Conservation (phyloP, 2,329 filamentous ascomycete genomes). For the Claviceps cyperi region DNA sequence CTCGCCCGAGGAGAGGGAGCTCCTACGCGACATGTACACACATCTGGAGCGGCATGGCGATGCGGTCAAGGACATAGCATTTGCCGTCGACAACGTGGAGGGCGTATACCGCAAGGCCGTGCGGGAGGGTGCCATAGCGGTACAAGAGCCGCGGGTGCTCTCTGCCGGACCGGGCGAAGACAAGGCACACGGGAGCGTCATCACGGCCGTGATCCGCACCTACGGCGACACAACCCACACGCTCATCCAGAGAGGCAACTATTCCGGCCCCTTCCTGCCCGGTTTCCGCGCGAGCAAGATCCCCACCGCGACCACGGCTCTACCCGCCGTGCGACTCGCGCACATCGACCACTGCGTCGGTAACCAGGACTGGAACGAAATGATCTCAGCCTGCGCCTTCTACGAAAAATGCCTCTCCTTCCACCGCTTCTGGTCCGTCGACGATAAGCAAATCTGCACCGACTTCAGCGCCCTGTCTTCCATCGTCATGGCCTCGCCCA, state of each 20-base stretch:
- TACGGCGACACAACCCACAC: conserved; percentile 96
- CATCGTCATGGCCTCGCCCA: conserved; percentile 78
- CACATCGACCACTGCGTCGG: conserved; percentile 94
- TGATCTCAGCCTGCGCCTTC: conserved; percentile 51
- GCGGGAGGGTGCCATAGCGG: conserved; percentile 43
- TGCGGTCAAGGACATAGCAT: conserved; percentile 88
- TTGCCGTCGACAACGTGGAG: conserved; percentile 81
- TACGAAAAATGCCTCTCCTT: conserved; percentile 85
- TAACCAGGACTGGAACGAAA: conserved; percentile 91
- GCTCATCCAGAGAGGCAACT: conserved; percentile 58
- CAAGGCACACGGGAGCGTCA: conserved; percentile 50
- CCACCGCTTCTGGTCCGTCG: conserved; percentile 95
- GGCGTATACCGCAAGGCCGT: conserved; percentile 67
- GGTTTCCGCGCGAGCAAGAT: conserved; percentile 51
- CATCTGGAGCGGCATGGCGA: conserved; percentile 84
- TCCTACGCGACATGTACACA: conserved; percentile 61
- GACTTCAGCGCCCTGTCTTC: conserved; percentile 81
- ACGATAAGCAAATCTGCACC: conserved; percentile 84
- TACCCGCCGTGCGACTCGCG: conserved; percentile 53
- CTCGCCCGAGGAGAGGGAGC: conserved; percentile 44
- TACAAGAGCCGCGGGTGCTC: conserved; percentile 42
- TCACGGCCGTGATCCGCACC: conserved; percentile 68
- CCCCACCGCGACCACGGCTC: conserved; percentile 22
- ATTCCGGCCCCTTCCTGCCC: conserved; percentile 67
- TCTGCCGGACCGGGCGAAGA: conserved; percentile 23